Base-by-base conservation (phyloP, 331 rosid species). In the Spiraea crenata region DNA sequence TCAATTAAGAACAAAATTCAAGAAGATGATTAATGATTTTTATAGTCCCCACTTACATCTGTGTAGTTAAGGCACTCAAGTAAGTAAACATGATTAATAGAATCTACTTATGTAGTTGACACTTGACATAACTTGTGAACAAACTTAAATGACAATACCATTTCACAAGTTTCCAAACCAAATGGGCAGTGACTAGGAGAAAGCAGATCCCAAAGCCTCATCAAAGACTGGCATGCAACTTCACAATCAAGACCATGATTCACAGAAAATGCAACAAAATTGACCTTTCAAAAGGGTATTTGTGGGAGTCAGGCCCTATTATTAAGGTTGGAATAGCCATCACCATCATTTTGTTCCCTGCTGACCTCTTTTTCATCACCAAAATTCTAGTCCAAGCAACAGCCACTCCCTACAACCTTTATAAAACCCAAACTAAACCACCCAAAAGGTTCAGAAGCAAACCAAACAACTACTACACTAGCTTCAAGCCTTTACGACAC, bases 321-420 rank as follows among this genome's bases (percentile, higher is more conserved):
- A 5, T 40, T 40, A 35, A 20, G 66, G 60, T 60, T 49, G 56
- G 52, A 40, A 64, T 35, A 72, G 66, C 67, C 57, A 78, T 45
- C 57, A 68, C 72, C 79, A 88, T 91, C 74, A 93, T 93, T 85
- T 17, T 83, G 96, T 79, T 74, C 81, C 88, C 83, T 64, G 73
- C 70, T 38, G 34, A 64, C 57, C 83, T 77, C 76, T 58, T 67
- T 81, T 89, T 73, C 82, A 74, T 67, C 85, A 74, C 81, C 65
- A 79, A 68, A 79, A 81, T 80, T 89, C 37, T 79, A 46, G 81
- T 73, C 76, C 87, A 91, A 91, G 90, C 77, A 87, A 87, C 86
- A 77, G 57, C 81, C 85, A 74, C 77, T 70, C 64, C 76, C 74
- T 57, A 35, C 50, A 72, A 81, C 77, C 82, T 80, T 80, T 89